Conservation (phyloP, 805 yeast genomes). For the Candida manassasensis region DNA sequence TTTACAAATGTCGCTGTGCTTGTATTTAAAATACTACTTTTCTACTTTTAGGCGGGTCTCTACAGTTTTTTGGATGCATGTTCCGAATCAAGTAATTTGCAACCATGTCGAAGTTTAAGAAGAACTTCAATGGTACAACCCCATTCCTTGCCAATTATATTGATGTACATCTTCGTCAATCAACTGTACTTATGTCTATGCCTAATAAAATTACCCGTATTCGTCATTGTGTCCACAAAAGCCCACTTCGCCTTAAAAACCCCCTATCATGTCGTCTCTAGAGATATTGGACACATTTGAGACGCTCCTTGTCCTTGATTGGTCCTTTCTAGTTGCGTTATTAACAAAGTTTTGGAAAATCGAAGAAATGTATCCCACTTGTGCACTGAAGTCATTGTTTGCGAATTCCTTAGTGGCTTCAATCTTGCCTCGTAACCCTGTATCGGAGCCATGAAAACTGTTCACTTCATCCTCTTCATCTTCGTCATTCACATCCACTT, state of each 20-base stretch:
- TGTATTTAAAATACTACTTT: no score
- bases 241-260: constrained; percentile 1
- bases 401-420: constrained; percentile 20
- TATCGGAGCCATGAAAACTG: constrained; percentile 7
- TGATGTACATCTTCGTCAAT: no score
- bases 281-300: constrained; percentile 2
- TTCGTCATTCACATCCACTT: constrained; percentile 5
- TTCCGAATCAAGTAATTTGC: no score
- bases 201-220: no score
- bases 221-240: not conserved
- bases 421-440: constrained; percentile 16
- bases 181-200: no score
- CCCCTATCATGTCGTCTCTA: constrained; percentile 4
- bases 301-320: constrained; percentile 1
- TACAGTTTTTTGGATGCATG: no score
- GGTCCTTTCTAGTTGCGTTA: constrained; percentile 13
- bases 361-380: constrained; percentile 29
- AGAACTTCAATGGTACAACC: no score
- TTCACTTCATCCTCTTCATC: constrained; percentile 20
- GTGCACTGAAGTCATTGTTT: constrained; percentile 15
- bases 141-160: no score
- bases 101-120: no score
- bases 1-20: no score
- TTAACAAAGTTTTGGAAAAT: constrained; percentile 37
- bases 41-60: no score